A percentile compares a stretch with the other conserved stretches of the same genome.
Conservation (phyloP, 1,139 yeast genomes). For the Kodamaea fungicola region DNA sequence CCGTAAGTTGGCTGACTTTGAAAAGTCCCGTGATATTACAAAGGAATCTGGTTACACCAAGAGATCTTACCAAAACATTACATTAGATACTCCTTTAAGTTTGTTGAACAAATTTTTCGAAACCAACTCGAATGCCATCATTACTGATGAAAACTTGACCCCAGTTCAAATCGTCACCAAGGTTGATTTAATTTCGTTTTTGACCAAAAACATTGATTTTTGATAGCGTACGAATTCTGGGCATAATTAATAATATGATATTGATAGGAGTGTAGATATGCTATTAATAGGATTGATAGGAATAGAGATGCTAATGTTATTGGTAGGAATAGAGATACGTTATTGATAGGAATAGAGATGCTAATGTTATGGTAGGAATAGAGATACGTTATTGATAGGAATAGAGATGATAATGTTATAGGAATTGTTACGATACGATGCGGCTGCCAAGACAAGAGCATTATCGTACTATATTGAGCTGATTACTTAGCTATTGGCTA, state of each 20-base stretch:
- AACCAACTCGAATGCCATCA: slow-evolving; percentile 81
- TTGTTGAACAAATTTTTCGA: slow-evolving; percentile 80
- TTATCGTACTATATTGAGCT: too few species aligned
- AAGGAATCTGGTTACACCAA: slow-evolving; percentile 62
- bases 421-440: too few species aligned
- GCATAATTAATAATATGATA: background rate
- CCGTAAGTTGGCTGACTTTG: slow-evolving; percentile 67
- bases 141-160: slow-evolving; percentile 66
- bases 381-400: too few species aligned
- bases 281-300: too few species aligned
- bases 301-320: too few species aligned
- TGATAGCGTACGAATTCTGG: slow-evolving; percentile 4
- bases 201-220: slow-evolving; percentile 36
- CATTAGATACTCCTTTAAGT: slow-evolving; percentile 62
- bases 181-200: slow-evolving; percentile 75
- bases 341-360: too few species aligned
- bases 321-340: too few species aligned
- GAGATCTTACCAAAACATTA: slow-evolving; percentile 63
- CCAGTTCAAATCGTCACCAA: slow-evolving; percentile 87
- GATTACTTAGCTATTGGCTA: too few species aligned
- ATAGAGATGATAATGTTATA: too few species aligned
- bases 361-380: too few species aligned
- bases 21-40: slow-evolving; percentile 61
- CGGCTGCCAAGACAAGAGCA: too few species aligned
- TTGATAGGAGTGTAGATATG: background rate